Evolutionary conservation across 2,329 filamentous ascomycete species (phyloP).

Genomic region (Teratosphaeria gauchensis): DNA sequence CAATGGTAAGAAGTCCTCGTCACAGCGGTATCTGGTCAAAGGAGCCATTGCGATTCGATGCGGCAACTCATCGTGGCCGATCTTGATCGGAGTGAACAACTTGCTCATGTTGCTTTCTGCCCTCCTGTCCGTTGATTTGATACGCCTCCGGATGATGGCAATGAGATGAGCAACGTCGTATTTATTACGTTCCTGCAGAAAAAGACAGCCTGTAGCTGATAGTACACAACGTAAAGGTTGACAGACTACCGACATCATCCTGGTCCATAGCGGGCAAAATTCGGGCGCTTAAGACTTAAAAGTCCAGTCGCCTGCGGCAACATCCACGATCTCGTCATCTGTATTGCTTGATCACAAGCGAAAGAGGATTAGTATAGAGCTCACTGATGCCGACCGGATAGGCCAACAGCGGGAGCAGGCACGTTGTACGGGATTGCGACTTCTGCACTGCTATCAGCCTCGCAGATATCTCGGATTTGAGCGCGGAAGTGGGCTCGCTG

Average conservation of each 20-base stretch:
- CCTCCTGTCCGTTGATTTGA: neutral
- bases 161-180: neutral
- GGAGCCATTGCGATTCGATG: conserved; percentile 46
- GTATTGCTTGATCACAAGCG: neutral
- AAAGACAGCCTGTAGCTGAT: neutral
- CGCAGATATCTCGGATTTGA: neutral
- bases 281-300: neutral
- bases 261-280: neutral
- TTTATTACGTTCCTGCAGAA: neutral
- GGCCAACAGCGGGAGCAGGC: neutral
- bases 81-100: conserved; percentile 30
- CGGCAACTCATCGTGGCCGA: conserved; percentile 31
- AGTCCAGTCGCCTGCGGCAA: neutral
- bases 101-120: conserved; percentile 1
- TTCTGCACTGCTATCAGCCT: neutral
- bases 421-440: neutral
- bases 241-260: neutral
- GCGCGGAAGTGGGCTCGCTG: neutral
- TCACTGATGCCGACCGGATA: neutral
- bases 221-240: no score
- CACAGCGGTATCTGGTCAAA: conserved; percentile 40
- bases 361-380: neutral
- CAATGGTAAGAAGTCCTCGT: conserved; percentile 27
- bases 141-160: neutral
- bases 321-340: neutral